Conservation (phyloP, 1,284 basidiomycete species). For the Cronartium quercuum region DNA sequence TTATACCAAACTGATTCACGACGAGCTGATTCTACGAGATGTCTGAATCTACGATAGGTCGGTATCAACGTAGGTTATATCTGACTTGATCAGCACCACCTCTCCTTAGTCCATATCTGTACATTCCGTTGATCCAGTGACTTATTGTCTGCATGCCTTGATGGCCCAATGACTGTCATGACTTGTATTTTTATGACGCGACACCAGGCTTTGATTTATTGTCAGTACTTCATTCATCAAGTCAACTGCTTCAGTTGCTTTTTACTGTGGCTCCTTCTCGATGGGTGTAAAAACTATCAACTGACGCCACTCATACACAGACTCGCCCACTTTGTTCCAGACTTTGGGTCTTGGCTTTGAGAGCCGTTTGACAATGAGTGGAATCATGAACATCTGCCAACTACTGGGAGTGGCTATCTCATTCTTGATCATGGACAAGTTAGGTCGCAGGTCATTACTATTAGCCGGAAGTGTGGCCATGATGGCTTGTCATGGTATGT, state of each 20-base stretch:
- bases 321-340: constrained; percentile 44
- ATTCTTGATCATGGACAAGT: constrained; percentile 40
- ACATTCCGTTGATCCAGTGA: neutral
- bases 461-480: constrained; percentile 37
- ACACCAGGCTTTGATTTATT: constrained; percentile 33
- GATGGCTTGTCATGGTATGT: constrained; percentile 22
- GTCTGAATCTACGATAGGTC: neutral
- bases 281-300: no score
- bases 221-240: neutral
- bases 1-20: constrained; percentile 35
- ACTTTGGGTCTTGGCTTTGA: constrained; percentile 41
- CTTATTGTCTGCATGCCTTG: neutral
- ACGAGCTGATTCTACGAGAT: neutral
- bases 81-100: neutral
- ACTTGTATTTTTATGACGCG: neutral
- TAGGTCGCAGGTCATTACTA: constrained; percentile 41
- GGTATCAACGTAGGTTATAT: neutral
- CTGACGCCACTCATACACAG: constrained; percentile 4
- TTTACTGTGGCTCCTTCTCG: no score
- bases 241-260: no score
- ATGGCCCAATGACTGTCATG: no score
- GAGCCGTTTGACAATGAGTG: constrained; percentile 38
- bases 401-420: constrained; percentile 40
- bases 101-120: neutral
- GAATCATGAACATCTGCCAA: constrained; percentile 41